Evolutionary conservation across 1,139 yeast genomes (phyloP).

Genomic region (Diutina rugosa): DNA sequence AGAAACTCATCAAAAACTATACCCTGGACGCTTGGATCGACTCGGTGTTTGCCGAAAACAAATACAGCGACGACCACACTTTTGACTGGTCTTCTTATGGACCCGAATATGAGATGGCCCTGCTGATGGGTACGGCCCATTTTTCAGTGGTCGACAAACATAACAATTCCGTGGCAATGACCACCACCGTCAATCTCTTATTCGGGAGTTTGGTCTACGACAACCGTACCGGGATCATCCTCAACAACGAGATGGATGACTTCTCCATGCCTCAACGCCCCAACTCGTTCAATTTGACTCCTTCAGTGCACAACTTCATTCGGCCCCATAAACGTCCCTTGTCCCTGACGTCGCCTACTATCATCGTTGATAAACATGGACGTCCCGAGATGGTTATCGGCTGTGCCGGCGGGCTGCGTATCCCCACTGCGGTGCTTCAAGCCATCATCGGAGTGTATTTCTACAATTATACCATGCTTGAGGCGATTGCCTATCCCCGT

Average conservation of each 20-base stretch:
- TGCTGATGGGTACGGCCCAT: constrained; percentile 84
- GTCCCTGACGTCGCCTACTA: constrained; percentile 72
- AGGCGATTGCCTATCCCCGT: constrained; percentile 67
- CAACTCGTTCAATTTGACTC: constrained; percentile 71
- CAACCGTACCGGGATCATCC: constrained; percentile 63
- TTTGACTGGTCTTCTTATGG: constrained; percentile 58
- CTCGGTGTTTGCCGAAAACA: constrained; percentile 29
- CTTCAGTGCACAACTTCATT: constrained; percentile 69
- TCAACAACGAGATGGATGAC: constrained; percentile 94
- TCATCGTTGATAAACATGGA: constrained; percentile 29
- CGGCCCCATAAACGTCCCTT: constrained; percentile 71
- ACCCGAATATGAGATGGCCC: constrained; percentile 63
- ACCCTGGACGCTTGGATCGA: constrained; percentile 40
- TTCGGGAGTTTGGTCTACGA: constrained; percentile 83
- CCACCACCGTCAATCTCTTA: constrained; percentile 78
- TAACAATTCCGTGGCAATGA: constrained; percentile 69
- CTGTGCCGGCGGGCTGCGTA: constrained; percentile 91
- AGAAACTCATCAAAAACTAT: constrained; percentile 18
- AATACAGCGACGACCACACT: constrained; percentile 41
- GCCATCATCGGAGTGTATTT: constrained; percentile 58
- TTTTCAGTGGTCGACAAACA: constrained; percentile 63
- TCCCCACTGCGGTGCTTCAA: constrained; percentile 74
- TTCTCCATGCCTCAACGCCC: constrained; percentile 61
- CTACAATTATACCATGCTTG: constrained; percentile 44
- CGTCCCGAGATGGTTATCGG: constrained; percentile 69